phyloP scores from a whole-genome alignment of 2,329 filamentous ascomycete genomes.

The Chaetomiaceae sp. region DNA sequence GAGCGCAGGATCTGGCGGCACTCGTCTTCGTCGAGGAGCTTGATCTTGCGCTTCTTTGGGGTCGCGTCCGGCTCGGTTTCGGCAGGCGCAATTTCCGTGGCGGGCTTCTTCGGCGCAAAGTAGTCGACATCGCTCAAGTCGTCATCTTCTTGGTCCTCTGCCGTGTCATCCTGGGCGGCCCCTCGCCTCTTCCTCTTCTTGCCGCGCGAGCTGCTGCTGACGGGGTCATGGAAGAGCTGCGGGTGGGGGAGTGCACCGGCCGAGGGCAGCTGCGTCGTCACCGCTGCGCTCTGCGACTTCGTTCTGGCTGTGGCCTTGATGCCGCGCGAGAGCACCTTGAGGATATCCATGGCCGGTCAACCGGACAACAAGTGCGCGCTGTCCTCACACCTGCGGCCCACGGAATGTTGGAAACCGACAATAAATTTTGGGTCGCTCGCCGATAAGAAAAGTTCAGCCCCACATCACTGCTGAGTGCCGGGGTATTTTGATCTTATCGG shows the following conservation, averaged over 20 bases:
- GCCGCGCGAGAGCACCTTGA: constrained; percentile 66
- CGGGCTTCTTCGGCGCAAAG: constrained; percentile 46
- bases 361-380: neutral
- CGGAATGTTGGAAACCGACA: neutral
- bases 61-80: constrained; percentile 20
- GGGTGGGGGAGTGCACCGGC: constrained; percentile 59
- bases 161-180: constrained; percentile 25
- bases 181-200: constrained; percentile 52
- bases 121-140: constrained; percentile 50
- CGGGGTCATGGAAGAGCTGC: constrained; percentile 60
- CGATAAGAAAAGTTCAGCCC: constrained; percentile 20
- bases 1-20: constrained; percentile 68
- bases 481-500: constrained; percentile 16
- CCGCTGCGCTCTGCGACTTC: constrained; percentile 27
- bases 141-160: constrained; percentile 29
- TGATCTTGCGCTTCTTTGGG: constrained; percentile 27
- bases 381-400: neutral
- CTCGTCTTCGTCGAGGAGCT: constrained; percentile 58
- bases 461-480: constrained; percentile 15
- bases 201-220: constrained; percentile 33
- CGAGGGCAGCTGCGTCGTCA: constrained; percentile 51
- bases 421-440: constrained; percentile 5
- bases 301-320: constrained; percentile 50
- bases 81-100: constrained; percentile 17
- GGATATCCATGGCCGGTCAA: constrained; percentile 55